Base-by-base conservation (phyloP, 805 yeast species). In the Saccharomyces mikatae region DNA sequence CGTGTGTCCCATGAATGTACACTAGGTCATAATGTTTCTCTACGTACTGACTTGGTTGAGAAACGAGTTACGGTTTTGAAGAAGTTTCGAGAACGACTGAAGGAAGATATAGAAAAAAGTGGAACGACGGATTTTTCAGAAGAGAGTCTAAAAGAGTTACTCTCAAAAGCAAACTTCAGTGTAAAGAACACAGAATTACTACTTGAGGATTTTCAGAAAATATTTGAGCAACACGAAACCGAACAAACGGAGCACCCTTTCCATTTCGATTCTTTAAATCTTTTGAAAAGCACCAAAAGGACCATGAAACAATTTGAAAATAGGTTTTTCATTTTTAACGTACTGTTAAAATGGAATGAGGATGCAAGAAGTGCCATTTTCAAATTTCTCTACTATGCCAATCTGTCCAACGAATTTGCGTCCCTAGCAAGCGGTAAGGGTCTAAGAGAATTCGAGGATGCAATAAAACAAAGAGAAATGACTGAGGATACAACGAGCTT, bases 321-420 rank as follows among this genome's bases (percentile, higher is more conserved):
- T 65, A 73, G 89, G 50, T 89, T 86, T 67, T 80, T 84, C 56
- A 71, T 89, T 24, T 90, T 89, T 60, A 81, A 85, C 54, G 76
- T 89, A 67, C 80, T 84, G 61, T 65, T 90, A 60, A 86, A 83
- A 60, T 90, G 97, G 96, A 85, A 87, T 67, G 83, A 86, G 56
- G 65, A 72, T 2, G 77, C 83, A 9, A 74, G 97, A 54, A 82
- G 89, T 62, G 72, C 80, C 11, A 71, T 89, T 48, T 78, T 80
- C 65, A 78, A 81, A 47, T 88, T 86, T 62, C 65, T 83, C 26
- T 79, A 80, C 54, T 71, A 78, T 48, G 67, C 80, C 31, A 76
- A 74, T 10, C 66, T 76, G 51, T 70, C 80, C 26, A 71, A 74
- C 26, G 79, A 80, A 10, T 69, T 74, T 31, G 59, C 71, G 1